Evolutionary conservation across 129 eudicot species (phyloP), one percentile per base, ranked within the genome.

Genomic region (Lonicera japonica): DNA sequence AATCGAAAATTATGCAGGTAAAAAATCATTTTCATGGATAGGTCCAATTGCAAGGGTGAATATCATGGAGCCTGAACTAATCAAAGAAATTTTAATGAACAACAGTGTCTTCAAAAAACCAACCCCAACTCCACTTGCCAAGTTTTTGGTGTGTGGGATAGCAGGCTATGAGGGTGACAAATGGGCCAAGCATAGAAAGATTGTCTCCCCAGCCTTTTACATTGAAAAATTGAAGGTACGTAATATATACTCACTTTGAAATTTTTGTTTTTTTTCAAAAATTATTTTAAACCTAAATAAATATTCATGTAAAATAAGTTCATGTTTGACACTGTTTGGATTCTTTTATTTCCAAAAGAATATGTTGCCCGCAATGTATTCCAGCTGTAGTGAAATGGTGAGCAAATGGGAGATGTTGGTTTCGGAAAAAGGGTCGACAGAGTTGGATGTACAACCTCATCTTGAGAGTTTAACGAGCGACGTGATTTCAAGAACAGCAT

Each of bases 181-280:
- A 68, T 87, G 95, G 95, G 83, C 76, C 46, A 83, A 81, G 24
- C 95, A 84, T 64, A 82, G 95, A 41, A 83, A 74, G 66, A 74
- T 87, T 63, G 25, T 87, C 41, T 81, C 79, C 58, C 95, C 95
- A 1, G 92, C 92, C 43, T 77, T 87, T 64, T 68, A 79, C 54
- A 62, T 71, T 36, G 86, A 83, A 19, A 87, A 78, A 61, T 54
- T 87, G 25, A 83, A 78, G 95, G 95, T 79, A 78, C 19, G 9
- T 63, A 21, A 2, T 43, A 29, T 29, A 1, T 29, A 29, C 4
- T 29, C 36, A 40, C n/a, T 53, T 3, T 17, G 0, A 17, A 53
- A 17, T n/a, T 52, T 52, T 2, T 5, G 7, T 52, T 52, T 10
- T 45, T 45, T 1, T 45, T 15, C n/a, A 10, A 45, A 10, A 45